phyloP scores from a whole-genome alignment of 306 rosid species.

The Malus orientalis region DNA sequence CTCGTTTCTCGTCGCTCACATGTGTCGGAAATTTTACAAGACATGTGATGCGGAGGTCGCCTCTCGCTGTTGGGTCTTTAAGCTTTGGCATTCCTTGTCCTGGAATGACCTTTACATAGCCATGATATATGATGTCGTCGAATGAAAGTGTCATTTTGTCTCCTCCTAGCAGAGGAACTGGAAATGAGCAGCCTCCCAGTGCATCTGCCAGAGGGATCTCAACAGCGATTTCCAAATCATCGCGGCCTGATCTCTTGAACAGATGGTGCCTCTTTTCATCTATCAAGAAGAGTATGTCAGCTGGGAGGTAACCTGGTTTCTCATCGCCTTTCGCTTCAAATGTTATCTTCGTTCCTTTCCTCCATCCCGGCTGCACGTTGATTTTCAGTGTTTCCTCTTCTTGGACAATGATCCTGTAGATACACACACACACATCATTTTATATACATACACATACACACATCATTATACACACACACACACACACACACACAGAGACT shows the following conservation, averaged over 20 bases:
- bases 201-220: constrained; percentile 67
- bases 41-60: constrained; percentile 64
- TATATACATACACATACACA: too few relatives aligned
- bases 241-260: constrained; percentile 50
- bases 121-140: constrained; percentile 56
- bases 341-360: constrained; percentile 69
- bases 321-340: constrained; percentile 89
- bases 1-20: constrained; percentile 47
- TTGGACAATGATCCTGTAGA: constrained; percentile 48
- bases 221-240: constrained; percentile 57
- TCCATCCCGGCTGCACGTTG: constrained; percentile 86
- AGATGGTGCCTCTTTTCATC: constrained; percentile 64
- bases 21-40: constrained; percentile 51
- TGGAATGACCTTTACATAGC: constrained; percentile 50
- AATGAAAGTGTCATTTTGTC: constrained; percentile 49
- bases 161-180: constrained; percentile 75
- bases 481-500: too few relatives aligned
- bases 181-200: constrained; percentile 68
- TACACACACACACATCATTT: not conserved
- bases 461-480: not conserved
- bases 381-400: constrained; percentile 59
- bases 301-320: constrained; percentile 87
- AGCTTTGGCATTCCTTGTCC: constrained; percentile 86
- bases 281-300: constrained; percentile 60
- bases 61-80: constrained; percentile 43